A percentile compares a stretch with the other conserved stretches of the same genome.
These are phyloP conservation scores for Yamadazyma laniorum DNA, from an alignment of 805 yeast genomes.

Conservation along the genomic window DNA sequence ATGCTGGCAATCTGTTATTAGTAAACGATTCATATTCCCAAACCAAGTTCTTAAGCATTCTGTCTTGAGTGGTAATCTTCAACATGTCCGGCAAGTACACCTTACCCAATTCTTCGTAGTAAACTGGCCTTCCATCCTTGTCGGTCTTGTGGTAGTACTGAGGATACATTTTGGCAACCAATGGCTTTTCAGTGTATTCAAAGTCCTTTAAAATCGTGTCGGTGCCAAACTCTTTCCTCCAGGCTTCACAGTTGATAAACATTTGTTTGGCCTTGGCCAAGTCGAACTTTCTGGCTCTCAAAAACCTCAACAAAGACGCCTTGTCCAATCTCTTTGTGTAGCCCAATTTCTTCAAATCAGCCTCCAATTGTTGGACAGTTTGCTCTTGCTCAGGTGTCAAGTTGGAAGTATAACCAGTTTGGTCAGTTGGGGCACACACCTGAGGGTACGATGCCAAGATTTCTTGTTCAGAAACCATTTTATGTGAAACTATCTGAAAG, in stretches of 20 bases:
- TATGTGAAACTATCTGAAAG: not conserved
- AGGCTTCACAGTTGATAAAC: slow-evolving; percentile 83
- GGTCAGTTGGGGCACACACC: slow-evolving; percentile 54
- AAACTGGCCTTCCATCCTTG: slow-evolving; percentile 94
- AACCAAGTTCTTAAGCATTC: slow-evolving; percentile 92
- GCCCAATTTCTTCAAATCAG: slow-evolving; percentile 58
- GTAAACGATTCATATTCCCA: slow-evolving; percentile 97
- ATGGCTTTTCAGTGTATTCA: slow-evolving; percentile 88
- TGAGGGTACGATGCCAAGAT: slow-evolving; percentile 68
- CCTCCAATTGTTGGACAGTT: slow-evolving; percentile 57
- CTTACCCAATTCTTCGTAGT: slow-evolving; percentile 88
- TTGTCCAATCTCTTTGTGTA: slow-evolving; percentile 82
- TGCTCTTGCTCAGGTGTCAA: slow-evolving; percentile 66
- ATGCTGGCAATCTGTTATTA: slow-evolving; percentile 84
- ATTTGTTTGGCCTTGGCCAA: slow-evolving; percentile 72
- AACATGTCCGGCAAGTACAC: slow-evolving; percentile 89
- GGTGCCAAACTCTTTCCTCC: slow-evolving; percentile 87
- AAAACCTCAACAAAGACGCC: slow-evolving; percentile 77
- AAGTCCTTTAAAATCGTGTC: slow-evolving; percentile 85
- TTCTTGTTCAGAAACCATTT: slow-evolving; percentile 29
- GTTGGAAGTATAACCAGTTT: slow-evolving; percentile 80
- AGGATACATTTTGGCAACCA: slow-evolving; percentile 87
- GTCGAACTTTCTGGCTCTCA: slow-evolving; percentile 95
- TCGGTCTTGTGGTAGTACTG: slow-evolving; percentile 98
- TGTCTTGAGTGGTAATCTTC: slow-evolving; percentile 89